Percentiles rank a stretch among this genome's conserved stretches.
Evolutionary conservation across 139 green algal genomes (phyloP).

Genomic region (Monoraphidium neglectum): DNA sequence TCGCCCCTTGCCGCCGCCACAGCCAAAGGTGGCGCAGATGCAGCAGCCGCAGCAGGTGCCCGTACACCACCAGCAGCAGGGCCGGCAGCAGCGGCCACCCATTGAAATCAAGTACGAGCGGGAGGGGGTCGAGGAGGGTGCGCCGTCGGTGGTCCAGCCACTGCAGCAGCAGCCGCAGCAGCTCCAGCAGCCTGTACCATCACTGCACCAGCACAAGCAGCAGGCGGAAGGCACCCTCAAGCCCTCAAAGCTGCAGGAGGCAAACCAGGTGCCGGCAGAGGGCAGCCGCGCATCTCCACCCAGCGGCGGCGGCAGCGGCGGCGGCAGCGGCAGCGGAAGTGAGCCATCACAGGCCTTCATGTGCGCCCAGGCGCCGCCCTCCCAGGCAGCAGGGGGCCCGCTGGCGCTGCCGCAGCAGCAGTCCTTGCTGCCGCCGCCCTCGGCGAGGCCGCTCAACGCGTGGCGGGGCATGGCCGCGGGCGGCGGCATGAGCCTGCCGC

Average conservation of each 20-base stretch:
- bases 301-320: conserved; percentile 3
- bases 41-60: no score
- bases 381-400: no score
- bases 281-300: background rate
- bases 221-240: background rate
- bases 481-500: no score
- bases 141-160: background rate
- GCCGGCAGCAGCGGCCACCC: background rate
- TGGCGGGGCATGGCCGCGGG: no score
- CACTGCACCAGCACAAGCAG: background rate
- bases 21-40: no score
- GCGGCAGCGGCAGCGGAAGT: background rate
- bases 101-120: conserved; percentile 30
- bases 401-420: conserved; percentile 9
- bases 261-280: conserved; percentile 5
- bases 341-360: no score
- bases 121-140: background rate
- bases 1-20: no score
- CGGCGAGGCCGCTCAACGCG: no score
- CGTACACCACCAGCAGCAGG: background rate
- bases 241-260: conserved; percentile 8
- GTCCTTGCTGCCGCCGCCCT: no score
- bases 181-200: background rate
- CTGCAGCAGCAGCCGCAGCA: conserved; percentile 13
- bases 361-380: no score